These are phyloP conservation scores for Trametes sp. DNA, from an alignment of 1,284 basidiomycete genomes.

Conservation along the genomic window DNA sequence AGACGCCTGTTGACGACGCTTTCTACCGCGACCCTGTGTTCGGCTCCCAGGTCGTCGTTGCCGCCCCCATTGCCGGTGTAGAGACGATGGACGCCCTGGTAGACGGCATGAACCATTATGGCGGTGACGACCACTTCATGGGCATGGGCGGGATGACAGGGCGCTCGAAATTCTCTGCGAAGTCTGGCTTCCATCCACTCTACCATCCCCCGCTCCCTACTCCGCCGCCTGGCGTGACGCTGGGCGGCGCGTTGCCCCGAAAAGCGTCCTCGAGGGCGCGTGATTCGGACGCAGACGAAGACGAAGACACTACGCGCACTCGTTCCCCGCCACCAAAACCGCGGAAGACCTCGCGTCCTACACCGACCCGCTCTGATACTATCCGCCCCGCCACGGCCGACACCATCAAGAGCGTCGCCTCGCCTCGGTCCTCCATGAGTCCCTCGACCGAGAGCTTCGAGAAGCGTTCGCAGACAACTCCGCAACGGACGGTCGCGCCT, in stretches of 20 bases:
- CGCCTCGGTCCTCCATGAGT: conserved; percentile 16
- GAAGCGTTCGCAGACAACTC: conserved; percentile 10
- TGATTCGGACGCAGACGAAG: conserved; percentile 58
- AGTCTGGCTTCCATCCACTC: conserved; percentile 61
- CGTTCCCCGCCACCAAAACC: conserved; percentile 26
- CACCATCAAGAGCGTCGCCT: conserved; percentile 15
- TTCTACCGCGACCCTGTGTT: conserved; percentile 55
- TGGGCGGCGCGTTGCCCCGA: conserved; percentile 66
- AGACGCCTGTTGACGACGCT: conserved; percentile 66
- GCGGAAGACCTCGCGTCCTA: conserved; percentile 19
- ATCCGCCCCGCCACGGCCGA: conserved; percentile 19
- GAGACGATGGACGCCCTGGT: conserved; percentile 87
- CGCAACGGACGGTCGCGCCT: conserved; percentile 57
- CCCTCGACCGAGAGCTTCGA: conserved; percentile 17
- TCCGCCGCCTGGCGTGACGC: conserved; percentile 79
- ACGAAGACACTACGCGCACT: conserved; percentile 29
- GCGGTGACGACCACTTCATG: conserved; percentile 59
- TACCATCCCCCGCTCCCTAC: conserved; percentile 82
- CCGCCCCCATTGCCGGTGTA: conserved; percentile 78
- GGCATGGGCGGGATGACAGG: conserved; percentile 48
- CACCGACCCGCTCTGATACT: conserved; percentile 21
- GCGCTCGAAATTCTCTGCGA: conserved; percentile 55
- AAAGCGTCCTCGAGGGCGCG: conserved; percentile 43
- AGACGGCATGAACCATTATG: conserved; percentile 77
- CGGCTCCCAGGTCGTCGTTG: conserved; percentile 71